These are phyloP conservation scores for Plasmodium blacklocki DNA, from an alignment of 169 alveolate species.

Conservation along the genomic window DNA sequence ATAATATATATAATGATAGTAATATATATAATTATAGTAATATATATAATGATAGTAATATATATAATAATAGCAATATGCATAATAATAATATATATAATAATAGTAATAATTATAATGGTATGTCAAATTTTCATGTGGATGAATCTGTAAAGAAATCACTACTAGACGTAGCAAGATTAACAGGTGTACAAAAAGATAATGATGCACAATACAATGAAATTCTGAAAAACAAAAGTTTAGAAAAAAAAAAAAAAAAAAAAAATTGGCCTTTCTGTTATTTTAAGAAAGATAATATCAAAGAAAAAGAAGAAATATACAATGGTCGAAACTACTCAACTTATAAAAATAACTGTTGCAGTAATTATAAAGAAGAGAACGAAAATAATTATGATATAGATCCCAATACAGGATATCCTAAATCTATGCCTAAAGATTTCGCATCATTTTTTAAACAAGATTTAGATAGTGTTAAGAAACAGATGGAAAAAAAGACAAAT, in stretches of 20 bases:
- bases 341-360: constrained; percentile 1
- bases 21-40: neutral
- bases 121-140: constrained; percentile 46
- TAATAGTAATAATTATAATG: too few species aligned
- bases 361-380: neutral
- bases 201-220: too few species aligned
- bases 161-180: constrained; percentile 19
- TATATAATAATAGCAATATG: too few species aligned
- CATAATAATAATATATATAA: too few species aligned
- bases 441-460: constrained; percentile 81
- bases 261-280: constrained; percentile 81
- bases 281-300: constrained; percentile 13
- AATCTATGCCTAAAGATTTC: constrained; percentile 82
- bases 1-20: too few species aligned
- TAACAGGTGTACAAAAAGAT: constrained; percentile 1
- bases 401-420: constrained; percentile 79
- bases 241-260: constrained; percentile 13
- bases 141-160: constrained; percentile 32
- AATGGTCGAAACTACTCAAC: too few species aligned
- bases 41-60: too few species aligned
- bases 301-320: too few species aligned
- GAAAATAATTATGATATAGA: constrained; percentile 64
- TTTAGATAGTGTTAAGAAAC: constrained; percentile 61
- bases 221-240: too few species aligned
- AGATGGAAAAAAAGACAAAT: constrained; percentile 29